Base-by-base conservation (phyloP, 176 grass and related monocot genomes). In the Carex scoparia region DNA sequence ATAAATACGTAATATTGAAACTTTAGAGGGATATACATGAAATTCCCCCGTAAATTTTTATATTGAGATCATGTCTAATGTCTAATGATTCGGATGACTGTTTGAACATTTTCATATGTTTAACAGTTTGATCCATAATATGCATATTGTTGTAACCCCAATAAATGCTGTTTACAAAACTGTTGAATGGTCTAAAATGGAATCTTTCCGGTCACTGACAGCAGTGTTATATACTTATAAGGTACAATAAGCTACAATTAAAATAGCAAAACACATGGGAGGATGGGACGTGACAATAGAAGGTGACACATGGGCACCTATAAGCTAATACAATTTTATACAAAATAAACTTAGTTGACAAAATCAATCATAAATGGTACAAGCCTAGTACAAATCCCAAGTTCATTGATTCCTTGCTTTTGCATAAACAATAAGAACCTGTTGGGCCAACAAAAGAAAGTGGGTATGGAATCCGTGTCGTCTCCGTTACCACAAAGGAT, bases 291-390 rank as follows among this genome's bases (percentile, higher is more conserved):
- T 48, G 69, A 16, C 18, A 23, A 23, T 48, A 72, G 33, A 48
- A 72, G 19, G 40, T 19, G 69, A 19, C 69, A 18, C 10, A 48
- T 10, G 38, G 38, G 18, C 10, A 72, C 69, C 18, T 72, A 67
- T 10, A 72, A 49, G 42, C 14, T 12, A 48, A 72, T 60, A 60
- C n/a, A 15, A 60, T 60, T 6, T n/a, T n/a, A 60, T 60, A 60
- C 23, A 46, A 46, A 16, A 72, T 19, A 11, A 48, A 72, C 18
- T 16, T n/a, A 19, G 16, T 46, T 46, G 37, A 42, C 15, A 7
- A 46, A 71, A 71, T 46, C 42, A 46, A 74, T 51, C 70, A 73
- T 27, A 48, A 48, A 73, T 73, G 69, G 69, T 73, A 73, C 69
- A 48, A 46, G 69, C 38, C 49, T 48, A 51, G 40, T 27, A 53